A percentile compares a stretch with the other conserved stretches of the same genome.
Evolutionary conservation across 371 early-diverging fungal species (phyloP).

Genomic region (Smittium culicis): DNA sequence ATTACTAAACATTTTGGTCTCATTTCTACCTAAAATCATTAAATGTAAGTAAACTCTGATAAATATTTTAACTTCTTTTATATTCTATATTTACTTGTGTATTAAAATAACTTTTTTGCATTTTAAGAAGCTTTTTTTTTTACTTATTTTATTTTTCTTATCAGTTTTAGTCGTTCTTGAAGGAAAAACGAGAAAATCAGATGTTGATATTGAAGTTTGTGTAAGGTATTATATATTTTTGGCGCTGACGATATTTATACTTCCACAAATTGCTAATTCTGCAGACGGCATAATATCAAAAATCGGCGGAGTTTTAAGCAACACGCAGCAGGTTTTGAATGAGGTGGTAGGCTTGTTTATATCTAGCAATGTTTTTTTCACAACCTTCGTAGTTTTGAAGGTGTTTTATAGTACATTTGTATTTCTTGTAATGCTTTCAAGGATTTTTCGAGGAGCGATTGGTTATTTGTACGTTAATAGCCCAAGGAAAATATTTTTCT

Average conservation of each 20-base stretch:
- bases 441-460: slow-evolving; percentile 44
- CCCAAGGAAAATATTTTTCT: slow-evolving; percentile 50
- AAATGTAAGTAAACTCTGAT: neutral
- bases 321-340: neutral
- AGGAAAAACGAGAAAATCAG: slow-evolving; percentile 47
- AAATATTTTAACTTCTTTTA: no score
- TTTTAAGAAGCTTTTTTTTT: no score
- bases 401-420: slow-evolving; percentile 47
- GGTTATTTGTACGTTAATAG: slow-evolving; percentile 47
- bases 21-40: slow-evolving; percentile 42
- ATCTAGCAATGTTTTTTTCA: neutral
- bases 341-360: neutral
- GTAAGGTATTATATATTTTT: slow-evolving; percentile 65
- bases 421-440: slow-evolving; percentile 50
- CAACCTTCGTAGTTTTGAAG: slow-evolving; percentile 55
- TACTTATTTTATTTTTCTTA: no score
- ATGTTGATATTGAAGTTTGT: slow-evolving; percentile 43
- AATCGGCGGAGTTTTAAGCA: neutral
- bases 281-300: neutral
- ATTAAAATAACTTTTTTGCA: no score
- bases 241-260: slow-evolving; percentile 56
- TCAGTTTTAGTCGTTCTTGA: slow-evolving; percentile 46
- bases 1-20: slow-evolving; percentile 51
- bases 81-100: no score
- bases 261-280: slow-evolving; percentile 6